Evolutionary conservation across 176 grass and related monocot genomes (phyloP), one percentile per base, ranked within the genome.

Genomic region (Eragrostis nindensis): DNA sequence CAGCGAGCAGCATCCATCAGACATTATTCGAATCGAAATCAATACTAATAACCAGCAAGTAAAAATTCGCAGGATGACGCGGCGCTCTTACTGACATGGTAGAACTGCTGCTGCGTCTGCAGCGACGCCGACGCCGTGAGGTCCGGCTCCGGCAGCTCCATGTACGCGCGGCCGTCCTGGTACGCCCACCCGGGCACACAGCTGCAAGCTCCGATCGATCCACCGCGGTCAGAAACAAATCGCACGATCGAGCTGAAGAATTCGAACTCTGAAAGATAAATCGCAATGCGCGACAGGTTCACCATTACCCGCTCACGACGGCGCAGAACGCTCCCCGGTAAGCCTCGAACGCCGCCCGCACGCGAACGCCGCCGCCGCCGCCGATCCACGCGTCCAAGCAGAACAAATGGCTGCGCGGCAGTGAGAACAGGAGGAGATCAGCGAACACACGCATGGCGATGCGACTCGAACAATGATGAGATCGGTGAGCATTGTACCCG

Each of bases 171-270:
- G 17, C 82, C 61, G 11, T 83, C 87, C 79, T 29, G 88, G 87
- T 86, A 99, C 13, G 90, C 96, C 90, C 73, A 95, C 18, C 96
- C 92, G 0, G 96, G 96, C 53, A 99, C 90, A 22, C 83, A 86
- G 0, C 95, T 98, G 59, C 27, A 62, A 3, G 27, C 11, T 17
- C n/a, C n/a, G n/a, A n/a, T n/a, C n/a, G n/a, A n/a, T n/a, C 45
- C 64, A 27, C 27, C 53, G 3, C 21, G 54, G 27, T 75, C 44
- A 77, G 70, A 65, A 39, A 16, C 44, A 14, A 30, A 47, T 24
- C 32, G 21, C 63, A 2, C 36, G 19, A n/a, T n/a, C n/a, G n/a
- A 75, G 4, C 25, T 21, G 5, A 68, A 27, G 40, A 67, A 52
- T 7, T 11, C 9, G n/a, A 36, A 30, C 9, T 2, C 22, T 19